Percentiles rank a stretch among this genome's conserved stretches.
Conservation (phyloP, 805 yeast genomes). For the Saccharomycopsis babjevae region DNA sequence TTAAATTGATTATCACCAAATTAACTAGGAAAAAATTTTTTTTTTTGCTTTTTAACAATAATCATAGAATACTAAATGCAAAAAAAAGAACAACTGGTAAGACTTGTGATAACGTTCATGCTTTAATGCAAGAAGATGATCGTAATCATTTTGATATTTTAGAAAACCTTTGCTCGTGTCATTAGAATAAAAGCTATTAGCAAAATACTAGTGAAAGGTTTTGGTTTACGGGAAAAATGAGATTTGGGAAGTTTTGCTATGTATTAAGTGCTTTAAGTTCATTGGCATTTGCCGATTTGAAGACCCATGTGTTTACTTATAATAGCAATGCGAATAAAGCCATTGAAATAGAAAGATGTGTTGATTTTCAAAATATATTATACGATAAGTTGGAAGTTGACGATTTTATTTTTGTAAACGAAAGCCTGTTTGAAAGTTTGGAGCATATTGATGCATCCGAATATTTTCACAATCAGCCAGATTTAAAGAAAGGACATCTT, state of each 20-base stretch:
- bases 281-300: neutral
- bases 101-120: neutral
- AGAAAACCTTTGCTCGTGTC: too few species aligned
- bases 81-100: neutral
- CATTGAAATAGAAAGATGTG: neutral
- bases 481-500: conserved; percentile 5
- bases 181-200: neutral
- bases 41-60: neutral
- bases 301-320: neutral
- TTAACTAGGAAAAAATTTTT: neutral
- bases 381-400: conserved; percentile 14
- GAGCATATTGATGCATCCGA: neutral
- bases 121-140: too few species aligned
- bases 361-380: conserved; percentile 8
- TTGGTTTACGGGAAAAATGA: neutral
- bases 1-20: neutral
- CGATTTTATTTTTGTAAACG: conserved; percentile 4
- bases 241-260: neutral
- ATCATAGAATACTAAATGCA: neutral
- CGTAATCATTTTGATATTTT: too few species aligned
- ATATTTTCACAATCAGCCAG: neutral
- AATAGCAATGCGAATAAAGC: neutral
- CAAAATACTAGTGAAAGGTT: neutral
- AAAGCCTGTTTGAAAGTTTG: neutral
- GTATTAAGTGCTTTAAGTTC: neutral